These are phyloP conservation scores for Aureoboletus auriporus DNA, from an alignment of 768 basidiomycete species.

Conservation along the genomic window DNA sequence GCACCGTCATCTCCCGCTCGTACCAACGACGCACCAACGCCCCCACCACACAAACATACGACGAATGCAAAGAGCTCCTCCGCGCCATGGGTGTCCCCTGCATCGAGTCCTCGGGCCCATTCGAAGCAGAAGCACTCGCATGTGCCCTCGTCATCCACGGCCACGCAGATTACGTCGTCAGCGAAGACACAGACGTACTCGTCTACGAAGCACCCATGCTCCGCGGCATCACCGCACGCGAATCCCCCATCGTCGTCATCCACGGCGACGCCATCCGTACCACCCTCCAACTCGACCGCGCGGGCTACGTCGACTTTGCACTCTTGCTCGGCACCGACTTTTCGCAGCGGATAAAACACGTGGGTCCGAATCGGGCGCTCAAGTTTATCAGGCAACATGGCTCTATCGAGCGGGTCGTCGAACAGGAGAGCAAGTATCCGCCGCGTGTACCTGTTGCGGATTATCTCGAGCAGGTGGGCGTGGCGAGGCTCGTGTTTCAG, in stretches of 20 bases:
- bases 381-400: conserved; percentile 69
- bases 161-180: conserved; percentile 81
- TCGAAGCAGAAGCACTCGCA: conserved; percentile 86
- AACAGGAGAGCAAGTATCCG: conserved; percentile 46
- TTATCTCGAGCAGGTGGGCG: conserved; percentile 62
- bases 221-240: conserved; percentile 64
- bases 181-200: conserved; percentile 88
- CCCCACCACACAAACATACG: conserved; percentile 64
- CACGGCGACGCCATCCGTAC: conserved; percentile 60
- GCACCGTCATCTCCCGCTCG: conserved; percentile 55
- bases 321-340: conserved; percentile 91
- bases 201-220: conserved; percentile 80
- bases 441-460: conserved; percentile 42
- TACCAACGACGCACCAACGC: conserved; percentile 59
- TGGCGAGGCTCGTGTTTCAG: conserved; percentile 61
- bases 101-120: conserved; percentile 60
- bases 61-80: conserved; percentile 65
- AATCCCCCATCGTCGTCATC: conserved; percentile 58
- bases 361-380: conserved; percentile 77
- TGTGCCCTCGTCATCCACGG: conserved; percentile 72
- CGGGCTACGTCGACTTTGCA: conserved; percentile 75
- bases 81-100: conserved; percentile 80
- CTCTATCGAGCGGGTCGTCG: conserved; percentile 67
- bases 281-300: conserved; percentile 51
- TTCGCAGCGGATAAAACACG: conserved; percentile 74